Base-by-base conservation (phyloP, 2,329 filamentous ascomycete genomes). In the Calycina herbarum region DNA sequence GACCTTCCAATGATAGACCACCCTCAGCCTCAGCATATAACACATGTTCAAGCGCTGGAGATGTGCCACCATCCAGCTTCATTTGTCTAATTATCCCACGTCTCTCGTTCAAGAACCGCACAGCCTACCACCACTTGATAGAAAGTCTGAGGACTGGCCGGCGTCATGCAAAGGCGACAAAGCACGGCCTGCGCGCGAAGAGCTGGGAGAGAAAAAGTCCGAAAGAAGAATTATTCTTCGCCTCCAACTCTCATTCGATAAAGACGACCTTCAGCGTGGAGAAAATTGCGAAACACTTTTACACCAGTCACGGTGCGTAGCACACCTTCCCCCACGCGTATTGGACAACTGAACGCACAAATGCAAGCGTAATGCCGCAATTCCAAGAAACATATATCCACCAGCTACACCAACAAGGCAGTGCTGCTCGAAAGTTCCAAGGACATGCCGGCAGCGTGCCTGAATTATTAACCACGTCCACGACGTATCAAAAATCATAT, bases 221-320 rank as follows among this genome's bases (percentile, higher is more conserved):
- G 35, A 66, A 66, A 63, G 51, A 60, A 66, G 68, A 24, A 64
- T 24, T 63, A 31, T 24, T 62, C 58, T 54, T 45, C 42, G 45
- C 51, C 15, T 51, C 11, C 27, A 20, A 33, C 54, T 66, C 63
- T 62, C 59, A 70, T 70, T 70, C 67, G 66, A 65, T 60, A 45
- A 59, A 56, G 61, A 63, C 56, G 29, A 68, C 62, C 10, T 56
- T 61, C 60, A 54, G 67, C 62, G 51, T 60, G n/a, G 38, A 69
- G 67, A 68, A 68, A 71, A 63, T 71, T 68, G 68, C 71, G 70
- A 72, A 69, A 72, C 70, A 69, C 65, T 56, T 67, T 45, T 8
- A 56, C 51, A 59, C 73, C 73, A 74, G 66, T 75, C 66, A 73
- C 58, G 67, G 56, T 33, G 64, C 67, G 51, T 66, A 65, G 59